phyloP scores from a whole-genome alignment of 164 flowering plant species.

The Piper longum region DNA sequence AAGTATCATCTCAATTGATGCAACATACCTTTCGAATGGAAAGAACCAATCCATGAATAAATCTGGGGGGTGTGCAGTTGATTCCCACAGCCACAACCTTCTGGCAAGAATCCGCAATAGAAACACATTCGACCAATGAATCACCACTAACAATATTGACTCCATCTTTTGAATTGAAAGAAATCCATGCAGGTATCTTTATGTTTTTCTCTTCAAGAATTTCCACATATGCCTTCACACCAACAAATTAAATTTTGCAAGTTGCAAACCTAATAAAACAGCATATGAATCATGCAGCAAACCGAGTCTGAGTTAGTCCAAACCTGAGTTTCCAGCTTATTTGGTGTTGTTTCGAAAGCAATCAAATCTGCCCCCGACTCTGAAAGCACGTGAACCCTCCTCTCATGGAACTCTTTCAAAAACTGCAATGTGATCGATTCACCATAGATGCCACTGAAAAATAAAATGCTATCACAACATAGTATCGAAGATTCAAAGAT shows the following conservation, averaged over 20 bases:
- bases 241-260: neutral
- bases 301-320: neutral
- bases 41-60: conserved; percentile 43
- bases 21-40: conserved; percentile 42
- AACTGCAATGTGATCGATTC: conserved; percentile 32
- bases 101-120: conserved; percentile 52
- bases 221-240: conserved; percentile 68
- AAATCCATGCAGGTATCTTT: conserved; percentile 75
- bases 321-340: conserved; percentile 89
- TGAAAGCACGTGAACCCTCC: conserved; percentile 75
- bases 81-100: conserved; percentile 75
- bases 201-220: conserved; percentile 59
- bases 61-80: conserved; percentile 88
- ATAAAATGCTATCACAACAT: neutral
- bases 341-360: conserved; percentile 92
- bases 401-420: conserved; percentile 76
- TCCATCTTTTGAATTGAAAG: conserved; percentile 73
- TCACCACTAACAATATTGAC: conserved; percentile 73
- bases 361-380: conserved; percentile 76
- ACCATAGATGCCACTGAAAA: conserved; percentile 68
- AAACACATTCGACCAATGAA: conserved; percentile 51
- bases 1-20: no score
- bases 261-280: neutral
- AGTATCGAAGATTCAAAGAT: neutral
- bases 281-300: no score